Evolutionary conservation across 257 asterid genomes (phyloP).

Genomic region (Salvia rosmarinus): DNA sequence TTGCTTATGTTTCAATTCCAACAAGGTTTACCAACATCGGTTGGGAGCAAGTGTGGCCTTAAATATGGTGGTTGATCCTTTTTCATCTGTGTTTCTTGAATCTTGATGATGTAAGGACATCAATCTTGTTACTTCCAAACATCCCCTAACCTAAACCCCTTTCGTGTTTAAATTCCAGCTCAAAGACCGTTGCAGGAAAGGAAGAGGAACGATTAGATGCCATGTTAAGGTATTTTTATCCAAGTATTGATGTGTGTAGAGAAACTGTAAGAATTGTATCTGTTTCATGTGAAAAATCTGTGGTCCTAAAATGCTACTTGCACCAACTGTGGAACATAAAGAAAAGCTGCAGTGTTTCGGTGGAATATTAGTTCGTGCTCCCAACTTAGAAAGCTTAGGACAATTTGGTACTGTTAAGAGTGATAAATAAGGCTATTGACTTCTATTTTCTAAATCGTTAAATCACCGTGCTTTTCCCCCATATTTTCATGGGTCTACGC

Average conservation of each 20-base stretch:
- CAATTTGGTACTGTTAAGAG: neutral
- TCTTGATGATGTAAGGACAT: slow-evolving; percentile 3
- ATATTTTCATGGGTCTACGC: no score
- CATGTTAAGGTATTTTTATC: neutral
- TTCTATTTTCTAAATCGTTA: no score
- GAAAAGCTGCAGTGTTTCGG: neutral
- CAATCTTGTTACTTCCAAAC: neutral
- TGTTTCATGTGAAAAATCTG: slow-evolving; percentile 26
- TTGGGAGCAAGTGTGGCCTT: slow-evolving; percentile 18
- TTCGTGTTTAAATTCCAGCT: neutral
- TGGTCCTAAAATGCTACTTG: slow-evolving; percentile 23
- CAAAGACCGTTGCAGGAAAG: neutral
- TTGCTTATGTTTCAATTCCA: neutral
- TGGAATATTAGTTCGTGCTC: neutral
- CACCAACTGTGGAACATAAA: neutral
- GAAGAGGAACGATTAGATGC: neutral
- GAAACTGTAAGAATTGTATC: no score
- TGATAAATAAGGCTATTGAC: slow-evolving; percentile 37
- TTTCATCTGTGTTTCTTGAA: neutral
- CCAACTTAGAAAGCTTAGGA: neutral
- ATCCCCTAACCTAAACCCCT: neutral
- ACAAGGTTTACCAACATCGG: slow-evolving; percentile 20
- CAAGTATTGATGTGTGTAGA: neutral
- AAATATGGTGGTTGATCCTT: slow-evolving; percentile 20
- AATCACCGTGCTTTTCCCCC: no score